Percentiles rank a stretch among this genome's conserved stretches.
Conservation (phyloP, 108 stramenopile genomes). For the Conticribra weissflogii region DNA sequence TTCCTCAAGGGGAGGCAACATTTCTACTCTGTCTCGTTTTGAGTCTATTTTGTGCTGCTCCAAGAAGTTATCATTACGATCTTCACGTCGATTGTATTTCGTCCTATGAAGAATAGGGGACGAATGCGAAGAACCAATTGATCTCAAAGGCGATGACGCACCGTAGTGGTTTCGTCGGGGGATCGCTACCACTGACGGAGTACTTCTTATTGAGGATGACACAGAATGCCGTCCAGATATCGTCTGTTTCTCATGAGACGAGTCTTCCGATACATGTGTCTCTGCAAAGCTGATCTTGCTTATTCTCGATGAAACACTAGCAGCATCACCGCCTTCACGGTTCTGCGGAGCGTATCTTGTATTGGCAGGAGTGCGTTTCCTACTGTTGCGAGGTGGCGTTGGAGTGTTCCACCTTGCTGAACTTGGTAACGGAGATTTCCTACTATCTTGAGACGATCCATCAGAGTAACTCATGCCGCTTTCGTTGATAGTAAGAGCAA, state of each 20-base stretch:
- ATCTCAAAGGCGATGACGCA: background rate
- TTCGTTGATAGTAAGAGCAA: constrained; percentile 1
- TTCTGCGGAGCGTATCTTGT: background rate
- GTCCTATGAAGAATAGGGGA: constrained; percentile 4
- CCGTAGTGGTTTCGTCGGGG: constrained; percentile 2
- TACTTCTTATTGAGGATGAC: constrained; percentile 14
- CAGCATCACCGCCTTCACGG: constrained; percentile 23
- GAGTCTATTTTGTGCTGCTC: constrained; percentile 6
- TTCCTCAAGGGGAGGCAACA: constrained; percentile 21
- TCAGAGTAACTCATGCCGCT: constrained; percentile 9
- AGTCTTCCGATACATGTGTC: constrained; percentile 21
- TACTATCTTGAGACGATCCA: constrained; percentile 6
- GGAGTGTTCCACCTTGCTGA: background rate
- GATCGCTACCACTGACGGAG: constrained; percentile 27
- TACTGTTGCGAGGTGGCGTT: background rate
- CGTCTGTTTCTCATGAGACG: constrained; percentile 2
- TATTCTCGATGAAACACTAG: constrained; percentile 14
- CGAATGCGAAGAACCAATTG: background rate
- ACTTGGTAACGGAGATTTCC: constrained; percentile 3
- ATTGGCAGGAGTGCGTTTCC: background rate
- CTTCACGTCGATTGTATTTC: constrained; percentile 14
- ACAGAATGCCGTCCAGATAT: constrained; percentile 6
- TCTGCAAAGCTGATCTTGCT: constrained; percentile 35
- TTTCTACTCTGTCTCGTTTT: constrained; percentile 26
- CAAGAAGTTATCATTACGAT: constrained; percentile 30